Percentiles rank a stretch among this genome's conserved stretches.
phyloP scores from a whole-genome alignment of 805 yeast species.

The Cephaloascus albidus region DNA sequence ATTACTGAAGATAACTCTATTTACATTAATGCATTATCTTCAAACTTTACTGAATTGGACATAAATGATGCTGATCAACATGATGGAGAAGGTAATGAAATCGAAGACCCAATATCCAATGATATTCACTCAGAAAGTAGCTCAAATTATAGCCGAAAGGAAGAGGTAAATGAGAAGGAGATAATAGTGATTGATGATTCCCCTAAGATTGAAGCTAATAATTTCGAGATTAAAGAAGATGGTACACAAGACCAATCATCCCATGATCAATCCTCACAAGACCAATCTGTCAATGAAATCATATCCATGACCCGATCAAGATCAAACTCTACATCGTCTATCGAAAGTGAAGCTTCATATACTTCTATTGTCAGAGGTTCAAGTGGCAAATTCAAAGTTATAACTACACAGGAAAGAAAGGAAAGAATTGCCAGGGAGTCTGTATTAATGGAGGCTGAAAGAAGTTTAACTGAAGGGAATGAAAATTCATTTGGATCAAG shows the following conservation, averaged over 20 bases:
- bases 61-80: not conserved
- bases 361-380: slow-evolving; percentile 23
- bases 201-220: not conserved
- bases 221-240: not conserved
- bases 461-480: slow-evolving; percentile 5
- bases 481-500: slow-evolving; percentile 1
- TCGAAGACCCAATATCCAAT: not conserved
- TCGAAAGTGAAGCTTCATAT: slow-evolving; percentile 9
- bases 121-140: not conserved
- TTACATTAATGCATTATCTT: not conserved
- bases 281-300: not conserved
- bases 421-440: slow-evolving; percentile 3
- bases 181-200: not conserved
- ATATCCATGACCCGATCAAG: not conserved
- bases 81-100: not conserved
- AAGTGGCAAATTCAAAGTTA: slow-evolving; percentile 14
- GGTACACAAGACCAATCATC: not conserved
- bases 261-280: not conserved
- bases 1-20: not conserved
- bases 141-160: no score
- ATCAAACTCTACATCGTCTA: not conserved
- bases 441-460: slow-evolving; percentile 1
- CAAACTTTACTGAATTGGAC: not conserved
- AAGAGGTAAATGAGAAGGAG: not conserved
- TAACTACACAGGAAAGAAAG: slow-evolving; percentile 6